Conservation (phyloP, 345 rosid species). For the Eucalyptus tenuipes region DNA sequence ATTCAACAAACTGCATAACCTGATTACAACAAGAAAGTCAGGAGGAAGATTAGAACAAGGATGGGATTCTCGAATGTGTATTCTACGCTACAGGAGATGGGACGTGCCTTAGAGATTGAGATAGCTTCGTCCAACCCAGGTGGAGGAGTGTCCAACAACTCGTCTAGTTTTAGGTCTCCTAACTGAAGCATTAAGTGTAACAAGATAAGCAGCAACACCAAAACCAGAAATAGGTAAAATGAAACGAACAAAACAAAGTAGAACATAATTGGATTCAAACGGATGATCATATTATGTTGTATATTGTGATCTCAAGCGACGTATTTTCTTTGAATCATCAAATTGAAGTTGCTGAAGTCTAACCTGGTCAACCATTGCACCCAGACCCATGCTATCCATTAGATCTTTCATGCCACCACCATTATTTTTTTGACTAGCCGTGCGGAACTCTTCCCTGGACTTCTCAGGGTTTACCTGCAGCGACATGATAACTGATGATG, state of each 20-base stretch:
- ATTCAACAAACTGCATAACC: constrained; percentile 67
- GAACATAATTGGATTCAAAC: background rate
- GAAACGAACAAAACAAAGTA: background rate
- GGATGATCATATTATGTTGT: background rate
- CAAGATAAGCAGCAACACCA: background rate
- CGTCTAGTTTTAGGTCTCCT: constrained; percentile 64
- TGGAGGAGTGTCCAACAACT: constrained; percentile 58
- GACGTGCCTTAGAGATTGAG: constrained; percentile 64
- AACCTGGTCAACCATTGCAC: constrained; percentile 72
- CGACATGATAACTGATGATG: background rate
- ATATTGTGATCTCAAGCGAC: background rate
- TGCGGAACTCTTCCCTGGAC: constrained; percentile 44
- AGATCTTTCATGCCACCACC: constrained; percentile 40
- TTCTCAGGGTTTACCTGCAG: constrained; percentile 54
- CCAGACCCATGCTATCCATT: constrained; percentile 74
- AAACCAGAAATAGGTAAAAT: background rate
- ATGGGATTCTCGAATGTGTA: background rate
- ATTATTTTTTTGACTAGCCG: constrained; percentile 18
- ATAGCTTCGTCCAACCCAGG: constrained; percentile 71
- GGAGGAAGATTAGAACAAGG: constrained; percentile 1
- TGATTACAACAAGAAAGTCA: background rate
- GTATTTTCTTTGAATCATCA: background rate
- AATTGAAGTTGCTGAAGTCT: background rate
- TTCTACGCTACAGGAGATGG: background rate
- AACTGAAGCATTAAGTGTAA: constrained; percentile 13